phyloP scores from a whole-genome alignment of 352 stramenopile genomes.

The Globisporangium recalcitrans region DNA sequence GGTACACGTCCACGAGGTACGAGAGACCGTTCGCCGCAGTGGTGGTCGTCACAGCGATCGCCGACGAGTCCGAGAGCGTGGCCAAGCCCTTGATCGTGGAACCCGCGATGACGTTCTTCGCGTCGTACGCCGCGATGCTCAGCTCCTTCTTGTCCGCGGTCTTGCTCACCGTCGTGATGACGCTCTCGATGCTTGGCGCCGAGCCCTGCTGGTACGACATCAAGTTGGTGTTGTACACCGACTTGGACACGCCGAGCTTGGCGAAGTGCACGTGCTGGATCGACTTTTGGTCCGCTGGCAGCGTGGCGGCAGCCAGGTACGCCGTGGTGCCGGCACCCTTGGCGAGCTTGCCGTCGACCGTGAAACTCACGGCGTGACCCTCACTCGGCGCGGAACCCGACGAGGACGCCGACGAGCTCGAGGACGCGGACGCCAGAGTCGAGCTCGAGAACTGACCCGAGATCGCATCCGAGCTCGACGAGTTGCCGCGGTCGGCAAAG shows the following conservation, averaged over 20 bases:
- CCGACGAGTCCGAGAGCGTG: slow-evolving; percentile 56
- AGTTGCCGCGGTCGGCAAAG: slow-evolving; percentile 56
- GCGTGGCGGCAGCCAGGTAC: slow-evolving; percentile 47
- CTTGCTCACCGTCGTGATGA: slow-evolving; percentile 47
- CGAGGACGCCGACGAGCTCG: slow-evolving; percentile 10
- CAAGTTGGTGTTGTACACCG: slow-evolving; percentile 42
- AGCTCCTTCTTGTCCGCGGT: slow-evolving; percentile 43
- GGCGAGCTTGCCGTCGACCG: slow-evolving; percentile 35
- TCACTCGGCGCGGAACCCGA: slow-evolving; percentile 18
- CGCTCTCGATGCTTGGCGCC: slow-evolving; percentile 30
- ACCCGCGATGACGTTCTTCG: slow-evolving; percentile 43
- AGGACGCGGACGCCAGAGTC: slow-evolving; percentile 18
- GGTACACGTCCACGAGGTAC: slow-evolving; percentile 40
- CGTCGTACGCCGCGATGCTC: slow-evolving; percentile 31
- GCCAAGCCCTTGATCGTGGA: slow-evolving; percentile 53
- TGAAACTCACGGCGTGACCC: slow-evolving; percentile 65
- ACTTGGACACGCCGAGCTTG: slow-evolving; percentile 40
- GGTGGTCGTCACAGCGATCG: slow-evolving; percentile 47
- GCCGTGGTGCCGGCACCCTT: slow-evolving; percentile 64
- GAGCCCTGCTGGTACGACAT: slow-evolving; percentile 55
- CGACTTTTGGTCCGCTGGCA: slow-evolving; percentile 41
- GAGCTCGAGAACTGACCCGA: slow-evolving; percentile 35
- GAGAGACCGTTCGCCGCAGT: slow-evolving; percentile 33
- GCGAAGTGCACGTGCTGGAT: slow-evolving; percentile 59
- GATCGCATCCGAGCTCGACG: slow-evolving; percentile 18